Percentiles rank a stretch among this genome's conserved stretches.
phyloP scores from a whole-genome alignment of 345 rosid genomes.

The Eucalyptus grandis region DNA sequence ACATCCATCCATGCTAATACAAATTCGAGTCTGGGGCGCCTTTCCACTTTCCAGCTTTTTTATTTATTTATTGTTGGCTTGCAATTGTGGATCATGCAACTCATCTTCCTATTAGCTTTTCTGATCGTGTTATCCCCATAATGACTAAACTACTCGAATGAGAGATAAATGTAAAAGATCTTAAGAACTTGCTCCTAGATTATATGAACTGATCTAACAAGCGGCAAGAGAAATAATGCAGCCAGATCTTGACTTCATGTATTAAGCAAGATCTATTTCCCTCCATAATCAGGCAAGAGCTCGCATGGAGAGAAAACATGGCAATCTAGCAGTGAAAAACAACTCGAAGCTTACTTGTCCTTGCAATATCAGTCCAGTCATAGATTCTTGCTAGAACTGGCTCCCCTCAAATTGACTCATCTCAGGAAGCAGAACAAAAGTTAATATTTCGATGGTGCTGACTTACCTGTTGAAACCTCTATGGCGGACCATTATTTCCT shows the following conservation, averaged over 20 bases:
- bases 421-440: background rate
- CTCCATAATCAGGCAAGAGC: background rate
- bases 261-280: background rate
- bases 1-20: background rate
- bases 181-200: background rate
- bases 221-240: background rate
- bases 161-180: background rate
- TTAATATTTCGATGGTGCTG: background rate
- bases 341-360: background rate
- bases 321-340: background rate
- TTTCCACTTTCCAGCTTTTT: background rate
- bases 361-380: background rate
- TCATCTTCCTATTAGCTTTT: background rate
- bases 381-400: background rate
- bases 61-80: background rate
- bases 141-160: background rate
- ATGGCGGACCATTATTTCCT: background rate
- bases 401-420: background rate
- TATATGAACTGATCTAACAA: background rate
- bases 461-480: background rate
- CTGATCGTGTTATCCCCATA: background rate
- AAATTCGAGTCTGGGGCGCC: background rate
- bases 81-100: background rate
- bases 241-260: background rate
- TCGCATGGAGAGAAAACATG: background rate